phyloP scores from a whole-genome alignment of 257 asterid species.

The Solanum pennellii region DNA sequence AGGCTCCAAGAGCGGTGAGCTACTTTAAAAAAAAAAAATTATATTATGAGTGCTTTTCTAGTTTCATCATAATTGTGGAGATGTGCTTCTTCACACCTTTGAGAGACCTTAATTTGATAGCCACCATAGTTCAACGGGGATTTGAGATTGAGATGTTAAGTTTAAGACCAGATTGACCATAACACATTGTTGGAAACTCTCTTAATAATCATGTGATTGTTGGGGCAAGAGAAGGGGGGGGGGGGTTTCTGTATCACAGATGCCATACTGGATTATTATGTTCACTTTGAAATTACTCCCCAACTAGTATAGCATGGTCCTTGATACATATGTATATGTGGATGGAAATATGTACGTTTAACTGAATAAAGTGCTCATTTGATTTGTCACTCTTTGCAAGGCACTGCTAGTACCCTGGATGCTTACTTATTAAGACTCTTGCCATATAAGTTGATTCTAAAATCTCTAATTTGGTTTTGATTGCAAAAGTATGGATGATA shows the following conservation, averaged over 20 bases:
- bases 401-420: not conserved
- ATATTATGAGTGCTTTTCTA: not conserved
- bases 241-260: not conserved
- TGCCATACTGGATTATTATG: not conserved
- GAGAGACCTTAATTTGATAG: not conserved
- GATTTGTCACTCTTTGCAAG: not conserved
- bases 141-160: not conserved
- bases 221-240: not conserved
- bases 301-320: not conserved
- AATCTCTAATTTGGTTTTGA: not conserved
- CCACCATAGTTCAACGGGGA: not conserved
- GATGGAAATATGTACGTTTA: not conserved
- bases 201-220: not conserved
- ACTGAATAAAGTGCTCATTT: not conserved
- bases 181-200: not conserved
- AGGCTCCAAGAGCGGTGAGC: constrained; percentile 89
- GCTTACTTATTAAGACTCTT: not conserved
- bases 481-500: not conserved
- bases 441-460: not conserved
- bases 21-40: not conserved
- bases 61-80: not conserved
- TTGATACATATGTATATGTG: not conserved
- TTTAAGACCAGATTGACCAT: not conserved
- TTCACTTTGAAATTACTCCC: not conserved
- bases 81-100: not conserved